These are phyloP conservation scores for Aegilops umbellulata DNA, from an alignment of 176 grass and related monocot species.

Conservation along the genomic window DNA sequence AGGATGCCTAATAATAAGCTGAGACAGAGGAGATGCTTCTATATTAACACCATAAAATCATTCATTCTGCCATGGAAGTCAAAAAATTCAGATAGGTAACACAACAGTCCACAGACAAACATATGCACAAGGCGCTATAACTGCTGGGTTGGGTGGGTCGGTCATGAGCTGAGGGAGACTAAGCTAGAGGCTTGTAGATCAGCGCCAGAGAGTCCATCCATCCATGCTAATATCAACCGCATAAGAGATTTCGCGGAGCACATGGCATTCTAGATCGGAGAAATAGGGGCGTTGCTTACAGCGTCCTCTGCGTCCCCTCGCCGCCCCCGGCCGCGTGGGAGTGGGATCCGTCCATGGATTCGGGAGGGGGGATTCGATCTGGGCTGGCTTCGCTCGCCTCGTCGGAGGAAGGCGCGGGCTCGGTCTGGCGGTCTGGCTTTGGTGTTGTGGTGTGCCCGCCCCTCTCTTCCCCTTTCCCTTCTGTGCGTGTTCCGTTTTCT, in stretches of 20 bases:
- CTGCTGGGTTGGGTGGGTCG: no score
- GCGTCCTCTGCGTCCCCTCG: conserved; percentile 40
- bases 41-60: neutral
- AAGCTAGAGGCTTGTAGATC: no score
- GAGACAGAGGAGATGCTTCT: neutral
- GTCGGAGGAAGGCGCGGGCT: neutral
- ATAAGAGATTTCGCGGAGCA: neutral
- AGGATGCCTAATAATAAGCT: neutral
- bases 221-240: no score
- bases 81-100: neutral
- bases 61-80: neutral
- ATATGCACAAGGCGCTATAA: no score
- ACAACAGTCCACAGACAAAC: neutral
- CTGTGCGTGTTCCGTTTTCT: neutral
- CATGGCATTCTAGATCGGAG: neutral
- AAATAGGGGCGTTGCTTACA: conserved; percentile 18
- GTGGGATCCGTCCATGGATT: neutral
- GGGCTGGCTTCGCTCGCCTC: neutral
- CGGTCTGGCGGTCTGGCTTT: neutral
- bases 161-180: no score
- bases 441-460: neutral
- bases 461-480: neutral
- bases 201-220: neutral
- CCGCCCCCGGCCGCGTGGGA: neutral
- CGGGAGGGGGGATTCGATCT: neutral